A percentile compares a stretch with the other conserved stretches of the same genome.
phyloP scores from a whole-genome alignment of 441 rosid species.

The Brassica balearica region DNA sequence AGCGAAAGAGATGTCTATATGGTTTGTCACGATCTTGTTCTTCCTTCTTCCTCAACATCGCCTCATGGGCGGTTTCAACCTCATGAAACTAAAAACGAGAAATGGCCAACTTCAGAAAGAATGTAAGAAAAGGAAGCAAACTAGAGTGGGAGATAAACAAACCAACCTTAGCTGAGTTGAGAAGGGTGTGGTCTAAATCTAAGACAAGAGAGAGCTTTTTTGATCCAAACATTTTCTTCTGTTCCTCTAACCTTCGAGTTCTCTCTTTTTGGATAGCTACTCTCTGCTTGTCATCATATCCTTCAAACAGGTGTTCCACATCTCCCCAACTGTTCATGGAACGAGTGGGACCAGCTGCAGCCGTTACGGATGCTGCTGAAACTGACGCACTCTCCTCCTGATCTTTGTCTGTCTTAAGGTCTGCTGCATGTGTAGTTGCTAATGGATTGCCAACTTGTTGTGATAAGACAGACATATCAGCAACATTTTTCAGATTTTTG shows the following conservation, averaged over 20 bases:
- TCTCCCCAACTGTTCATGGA: conserved; percentile 82
- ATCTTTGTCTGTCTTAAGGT: conserved; percentile 50
- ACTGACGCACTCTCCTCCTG: conserved; percentile 45
- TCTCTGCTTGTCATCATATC: conserved; percentile 86
- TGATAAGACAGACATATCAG: conserved; percentile 68
- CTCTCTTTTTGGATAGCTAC: conserved; percentile 97
- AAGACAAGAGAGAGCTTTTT: conserved; percentile 94
- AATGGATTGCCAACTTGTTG: conserved; percentile 53
- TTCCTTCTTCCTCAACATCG: conserved; percentile 90
- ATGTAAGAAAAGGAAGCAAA: conserved; percentile 3
- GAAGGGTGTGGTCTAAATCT: conserved; percentile 99
- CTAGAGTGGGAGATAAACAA: conserved; percentile 15
- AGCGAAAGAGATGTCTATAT: conserved; percentile 85
- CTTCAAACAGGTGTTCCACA: conserved; percentile 90
- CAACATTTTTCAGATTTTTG: conserved; percentile 68
- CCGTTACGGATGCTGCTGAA: conserved; percentile 48
- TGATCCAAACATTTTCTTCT: conserved; percentile 91
- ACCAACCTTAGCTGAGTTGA: conserved; percentile 94
- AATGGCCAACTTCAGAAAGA: conserved; percentile 18
- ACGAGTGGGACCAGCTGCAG: conserved; percentile 49
- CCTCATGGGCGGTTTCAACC: conserved; percentile 89
- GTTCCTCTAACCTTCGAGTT: conserved; percentile 91
- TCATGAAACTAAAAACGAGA: conserved; percentile 70
- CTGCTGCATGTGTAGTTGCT: conserved; percentile 48
- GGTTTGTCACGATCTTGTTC: conserved; percentile 95